A percentile compares a stretch with the other conserved stretches of the same genome.
Conservation (phyloP, 2,329 filamentous ascomycete species). For the Colletotrichum sp. region DNA sequence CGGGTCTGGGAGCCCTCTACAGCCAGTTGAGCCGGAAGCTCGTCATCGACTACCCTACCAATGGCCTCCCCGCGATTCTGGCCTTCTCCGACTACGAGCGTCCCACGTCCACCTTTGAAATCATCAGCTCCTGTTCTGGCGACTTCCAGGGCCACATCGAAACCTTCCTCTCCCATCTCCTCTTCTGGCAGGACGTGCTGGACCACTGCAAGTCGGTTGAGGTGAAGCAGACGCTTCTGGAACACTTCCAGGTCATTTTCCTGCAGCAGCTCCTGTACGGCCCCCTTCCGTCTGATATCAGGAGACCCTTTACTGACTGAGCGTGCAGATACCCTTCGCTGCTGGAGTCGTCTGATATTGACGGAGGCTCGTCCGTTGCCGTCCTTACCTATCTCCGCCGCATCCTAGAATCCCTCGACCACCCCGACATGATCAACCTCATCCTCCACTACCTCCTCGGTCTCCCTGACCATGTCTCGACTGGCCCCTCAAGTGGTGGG, state of each 20-base stretch:
- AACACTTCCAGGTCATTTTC: conserved; percentile 97
- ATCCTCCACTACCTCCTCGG: conserved; percentile 92
- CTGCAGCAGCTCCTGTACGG: conserved; percentile 88
- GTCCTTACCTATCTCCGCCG: conserved; percentile 92
- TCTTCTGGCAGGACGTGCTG: conserved; percentile 98
- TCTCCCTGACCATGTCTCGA: conserved; percentile 64
- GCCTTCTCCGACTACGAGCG: conserved; percentile 89
- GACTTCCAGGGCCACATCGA: conserved; percentile 87
- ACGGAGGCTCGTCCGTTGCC: conserved; percentile 94
- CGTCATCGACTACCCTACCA: conserved; percentile 77
- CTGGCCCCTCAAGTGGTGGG: conserved; percentile 36
- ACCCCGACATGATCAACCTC: conserved; percentile 92
- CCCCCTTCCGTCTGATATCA: neutral
- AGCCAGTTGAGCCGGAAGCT: conserved; percentile 76
- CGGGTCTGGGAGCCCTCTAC: conserved; percentile 81
- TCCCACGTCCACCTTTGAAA: conserved; percentile 70
- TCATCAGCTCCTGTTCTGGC: conserved; percentile 74
- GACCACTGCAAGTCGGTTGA: conserved; percentile 93
- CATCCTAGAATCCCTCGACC: conserved; percentile 89
- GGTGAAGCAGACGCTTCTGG: conserved; percentile 89
- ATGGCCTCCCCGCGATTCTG: conserved; percentile 81
- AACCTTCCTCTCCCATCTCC: conserved; percentile 90
- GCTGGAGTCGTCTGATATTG: conserved; percentile 94
- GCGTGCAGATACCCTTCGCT: conserved; percentile 83
- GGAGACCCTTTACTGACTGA: conserved; percentile 7